These are phyloP conservation scores for Sabuloglossum arenarium DNA, from an alignment of 495 filamentous ascomycete genomes.

Conservation along the genomic window DNA sequence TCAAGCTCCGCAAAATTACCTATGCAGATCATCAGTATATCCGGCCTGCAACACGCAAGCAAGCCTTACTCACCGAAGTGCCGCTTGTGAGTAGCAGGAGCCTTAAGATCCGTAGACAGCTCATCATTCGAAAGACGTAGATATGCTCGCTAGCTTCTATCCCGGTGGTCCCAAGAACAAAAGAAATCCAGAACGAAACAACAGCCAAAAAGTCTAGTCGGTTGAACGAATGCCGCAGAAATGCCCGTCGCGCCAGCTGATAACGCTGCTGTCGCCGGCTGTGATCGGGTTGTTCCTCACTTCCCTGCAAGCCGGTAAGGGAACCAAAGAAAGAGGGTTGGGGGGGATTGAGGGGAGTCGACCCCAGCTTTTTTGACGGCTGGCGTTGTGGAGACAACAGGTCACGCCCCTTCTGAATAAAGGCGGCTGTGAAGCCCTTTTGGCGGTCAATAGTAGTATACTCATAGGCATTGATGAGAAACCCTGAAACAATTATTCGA, in stretches of 20 bases:
- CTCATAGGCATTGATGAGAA: slow-evolving; percentile 69
- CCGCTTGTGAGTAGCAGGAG: slow-evolving; percentile 79
- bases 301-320: slow-evolving; percentile 54
- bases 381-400: slow-evolving; percentile 67
- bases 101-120: slow-evolving; percentile 76
- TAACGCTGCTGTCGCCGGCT: slow-evolving; percentile 63
- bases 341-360: slow-evolving; percentile 16
- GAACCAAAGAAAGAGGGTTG: slow-evolving; percentile 61
- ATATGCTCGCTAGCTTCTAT: slow-evolving; percentile 47
- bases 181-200: slow-evolving; percentile 87
- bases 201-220: slow-evolving; percentile 88
- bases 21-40: slow-evolving; percentile 17
- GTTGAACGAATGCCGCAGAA: slow-evolving; percentile 88
- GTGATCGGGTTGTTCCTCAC: slow-evolving; percentile 32
- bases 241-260: slow-evolving; percentile 75
- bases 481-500: slow-evolving; percentile 75
- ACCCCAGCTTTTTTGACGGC: slow-evolving; percentile 31
- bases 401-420: slow-evolving; percentile 49
- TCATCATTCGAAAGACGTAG: slow-evolving; percentile 90
- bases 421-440: slow-evolving; percentile 46
- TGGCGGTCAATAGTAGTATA: slow-evolving; percentile 63
- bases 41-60: not conserved
- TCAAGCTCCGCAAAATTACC: slow-evolving; percentile 85
- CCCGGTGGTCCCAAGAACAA: slow-evolving; percentile 44
- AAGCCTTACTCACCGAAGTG: slow-evolving; percentile 39